These are phyloP conservation scores for Cladosporium sp. DNA, from an alignment of 2,329 filamentous ascomycete genomes.

Conservation along the genomic window DNA sequence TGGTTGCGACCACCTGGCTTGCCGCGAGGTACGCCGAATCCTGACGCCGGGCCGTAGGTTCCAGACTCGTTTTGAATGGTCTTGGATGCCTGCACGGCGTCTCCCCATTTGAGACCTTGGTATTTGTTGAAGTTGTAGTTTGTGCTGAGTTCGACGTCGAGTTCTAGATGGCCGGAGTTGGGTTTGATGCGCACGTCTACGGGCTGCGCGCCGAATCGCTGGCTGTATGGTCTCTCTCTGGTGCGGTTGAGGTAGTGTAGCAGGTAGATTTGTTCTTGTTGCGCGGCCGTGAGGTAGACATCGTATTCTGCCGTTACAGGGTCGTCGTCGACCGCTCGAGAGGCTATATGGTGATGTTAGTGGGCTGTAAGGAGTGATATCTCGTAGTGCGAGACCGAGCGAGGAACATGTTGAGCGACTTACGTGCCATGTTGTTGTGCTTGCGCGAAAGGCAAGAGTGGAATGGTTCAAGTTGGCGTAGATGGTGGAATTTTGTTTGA, in stretches of 20 bases:
- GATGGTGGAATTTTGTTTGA: conserved; percentile 9
- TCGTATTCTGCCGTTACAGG: conserved; percentile 60
- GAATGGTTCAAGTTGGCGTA: conserved; percentile 18
- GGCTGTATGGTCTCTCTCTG: conserved; percentile 58
- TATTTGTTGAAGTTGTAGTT: conserved; percentile 71
- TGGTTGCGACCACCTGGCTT: conserved; percentile 15
- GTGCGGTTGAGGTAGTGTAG: conserved; percentile 84
- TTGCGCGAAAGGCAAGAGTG: not conserved
- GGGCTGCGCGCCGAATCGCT: conserved; percentile 53
- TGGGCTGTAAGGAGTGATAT: not conserved
- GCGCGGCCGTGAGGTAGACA: conserved; percentile 77
- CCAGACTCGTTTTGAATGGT: conserved; percentile 36
- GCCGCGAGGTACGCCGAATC: conserved; percentile 33
- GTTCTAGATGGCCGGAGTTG: conserved; percentile 75
- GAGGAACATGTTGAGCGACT: conserved; percentile 12
- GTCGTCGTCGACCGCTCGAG: conserved; percentile 34
- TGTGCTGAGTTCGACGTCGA: conserved; percentile 81
- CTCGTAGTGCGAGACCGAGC: not conserved
- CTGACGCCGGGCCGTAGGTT: conserved; percentile 44
- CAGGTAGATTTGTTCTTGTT: conserved; percentile 57
- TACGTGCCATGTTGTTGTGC: conserved; percentile 21
- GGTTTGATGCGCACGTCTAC: conserved; percentile 77
- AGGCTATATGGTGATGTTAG: not conserved
- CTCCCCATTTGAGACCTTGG: conserved; percentile 79
- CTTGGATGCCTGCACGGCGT: conserved; percentile 57